phyloP scores from a whole-genome alignment of 352 stramenopile genomes.

The Pythium vanterpoolii region DNA sequence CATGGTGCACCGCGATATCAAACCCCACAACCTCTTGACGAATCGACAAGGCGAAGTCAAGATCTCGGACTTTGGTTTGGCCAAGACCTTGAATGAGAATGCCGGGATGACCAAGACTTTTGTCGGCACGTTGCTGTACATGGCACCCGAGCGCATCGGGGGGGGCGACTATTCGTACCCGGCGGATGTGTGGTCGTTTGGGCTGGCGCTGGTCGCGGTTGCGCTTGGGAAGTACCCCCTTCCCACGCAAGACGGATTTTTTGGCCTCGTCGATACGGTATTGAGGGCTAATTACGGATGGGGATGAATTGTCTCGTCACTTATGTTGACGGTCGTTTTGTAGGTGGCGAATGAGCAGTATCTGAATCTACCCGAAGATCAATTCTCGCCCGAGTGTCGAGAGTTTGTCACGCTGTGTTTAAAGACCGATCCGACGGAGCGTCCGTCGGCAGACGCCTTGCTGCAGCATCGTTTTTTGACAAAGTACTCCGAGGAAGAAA shows the following conservation, averaged over 20 bases:
- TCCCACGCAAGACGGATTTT: constrained; percentile 84
- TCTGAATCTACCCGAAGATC: constrained; percentile 55
- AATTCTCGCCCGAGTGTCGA: constrained; percentile 65
- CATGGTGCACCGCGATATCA: constrained; percentile 93
- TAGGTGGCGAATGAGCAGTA: constrained; percentile 80
- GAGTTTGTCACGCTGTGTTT: constrained; percentile 76
- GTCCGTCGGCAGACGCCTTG: constrained; percentile 58
- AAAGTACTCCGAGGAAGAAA: constrained; percentile 67
- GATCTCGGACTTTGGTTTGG: constrained; percentile 88
- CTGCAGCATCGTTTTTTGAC: constrained; percentile 70
- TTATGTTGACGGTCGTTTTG: no score
- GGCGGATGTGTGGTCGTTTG: constrained; percentile 86
- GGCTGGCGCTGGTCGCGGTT: constrained; percentile 72
- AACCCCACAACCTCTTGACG: constrained; percentile 88
- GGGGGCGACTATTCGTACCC: constrained; percentile 89
- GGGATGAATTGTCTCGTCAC: no score
- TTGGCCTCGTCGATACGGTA: constrained; percentile 84
- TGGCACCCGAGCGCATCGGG: constrained; percentile 92
- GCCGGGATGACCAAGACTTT: constrained; percentile 86
- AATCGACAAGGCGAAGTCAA: constrained; percentile 86
- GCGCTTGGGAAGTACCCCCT: constrained; percentile 82
- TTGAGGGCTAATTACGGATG: no score
- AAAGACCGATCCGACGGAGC: constrained; percentile 56
- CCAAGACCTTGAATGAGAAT: constrained; percentile 74
- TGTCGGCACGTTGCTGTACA: constrained; percentile 93